Percentiles rank a stretch among this genome's conserved stretches.
Conservation (phyloP, 208 protist genomes). For the Crithidia acanthocephali region DNA sequence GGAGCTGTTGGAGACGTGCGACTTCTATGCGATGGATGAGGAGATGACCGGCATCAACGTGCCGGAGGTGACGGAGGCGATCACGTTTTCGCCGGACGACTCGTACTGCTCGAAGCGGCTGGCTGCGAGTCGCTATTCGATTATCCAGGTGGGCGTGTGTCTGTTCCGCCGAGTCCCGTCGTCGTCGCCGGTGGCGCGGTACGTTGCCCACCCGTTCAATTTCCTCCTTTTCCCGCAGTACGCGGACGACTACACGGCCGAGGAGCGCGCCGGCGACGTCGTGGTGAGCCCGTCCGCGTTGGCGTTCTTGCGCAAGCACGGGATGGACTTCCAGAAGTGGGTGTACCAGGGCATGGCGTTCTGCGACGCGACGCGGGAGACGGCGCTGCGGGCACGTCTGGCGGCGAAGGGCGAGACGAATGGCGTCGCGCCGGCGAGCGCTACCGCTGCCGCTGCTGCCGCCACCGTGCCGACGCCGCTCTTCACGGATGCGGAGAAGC, state of each 20-base stretch:
- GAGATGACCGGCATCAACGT: constrained; percentile 89
- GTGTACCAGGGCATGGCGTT: constrained; percentile 68
- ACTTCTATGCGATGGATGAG: constrained; percentile 88
- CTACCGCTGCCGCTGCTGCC: constrained; percentile 9
- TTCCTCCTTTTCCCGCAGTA: constrained; percentile 77
- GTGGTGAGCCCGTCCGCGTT: constrained; percentile 66
- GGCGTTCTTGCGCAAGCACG: constrained; percentile 69
- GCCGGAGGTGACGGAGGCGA: constrained; percentile 56
- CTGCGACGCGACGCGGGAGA: constrained; percentile 46
- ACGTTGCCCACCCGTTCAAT: constrained; percentile 74
- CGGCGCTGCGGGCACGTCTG: constrained; percentile 35
- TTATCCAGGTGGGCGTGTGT: constrained; percentile 88
- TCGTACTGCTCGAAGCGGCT: constrained; percentile 66
- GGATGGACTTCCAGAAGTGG: constrained; percentile 87
- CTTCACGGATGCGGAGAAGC: constrained; percentile 57
- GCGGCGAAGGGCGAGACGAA: constrained; percentile 2
- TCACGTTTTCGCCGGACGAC: constrained; percentile 64
- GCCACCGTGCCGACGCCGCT: constrained; percentile 7
- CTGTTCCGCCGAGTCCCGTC: constrained; percentile 60
- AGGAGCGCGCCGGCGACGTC: constrained; percentile 44
- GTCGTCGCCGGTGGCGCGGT: constrained; percentile 24
- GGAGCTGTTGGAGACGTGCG: constrained; percentile 62
- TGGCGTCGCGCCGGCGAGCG: background rate
- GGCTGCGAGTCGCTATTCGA: constrained; percentile 66
- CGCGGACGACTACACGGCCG: constrained; percentile 40